Conservation (phyloP, 176 grass and related monocot species). For the Triticum monococcum region DNA sequence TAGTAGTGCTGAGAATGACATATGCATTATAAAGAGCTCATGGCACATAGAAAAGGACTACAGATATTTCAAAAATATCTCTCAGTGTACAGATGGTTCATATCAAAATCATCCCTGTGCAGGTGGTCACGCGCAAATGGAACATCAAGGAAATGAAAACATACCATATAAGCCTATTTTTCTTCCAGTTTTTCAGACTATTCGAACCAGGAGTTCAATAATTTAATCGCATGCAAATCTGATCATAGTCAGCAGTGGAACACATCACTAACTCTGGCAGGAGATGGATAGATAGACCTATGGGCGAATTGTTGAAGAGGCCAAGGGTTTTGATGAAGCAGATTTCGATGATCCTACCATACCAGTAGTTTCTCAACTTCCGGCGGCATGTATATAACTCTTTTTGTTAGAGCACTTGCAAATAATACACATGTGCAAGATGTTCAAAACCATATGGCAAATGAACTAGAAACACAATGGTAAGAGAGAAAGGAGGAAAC, state of each 20-base stretch:
- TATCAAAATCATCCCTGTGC: neutral
- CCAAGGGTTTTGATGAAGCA: too few species aligned
- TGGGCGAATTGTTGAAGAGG: too few species aligned
- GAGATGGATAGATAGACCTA: neutral
- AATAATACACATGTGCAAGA: too few species aligned
- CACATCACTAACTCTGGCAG: neutral
- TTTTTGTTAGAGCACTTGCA: too few species aligned
- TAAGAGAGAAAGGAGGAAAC: neutral
- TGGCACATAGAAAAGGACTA: constrained; percentile 3
- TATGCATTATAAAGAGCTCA: neutral
- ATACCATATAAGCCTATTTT: neutral
- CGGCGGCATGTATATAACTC: neutral
- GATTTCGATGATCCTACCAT: neutral
- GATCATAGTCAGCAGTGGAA: neutral
- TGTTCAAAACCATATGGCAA: neutral
- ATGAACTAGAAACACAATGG: neutral
- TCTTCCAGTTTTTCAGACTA: neutral
- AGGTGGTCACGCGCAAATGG: neutral
- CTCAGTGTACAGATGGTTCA: neutral
- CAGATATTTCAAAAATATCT: constrained; percentile 20
- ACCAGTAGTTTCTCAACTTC: too few species aligned
- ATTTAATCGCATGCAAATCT: neutral
- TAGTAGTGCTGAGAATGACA: constrained; percentile 14
- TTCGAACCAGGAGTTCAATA: neutral
- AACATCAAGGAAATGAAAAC: neutral